Evolutionary conservation across 306 rosid genomes (phyloP).

Genomic region (Malus asiatica): DNA sequence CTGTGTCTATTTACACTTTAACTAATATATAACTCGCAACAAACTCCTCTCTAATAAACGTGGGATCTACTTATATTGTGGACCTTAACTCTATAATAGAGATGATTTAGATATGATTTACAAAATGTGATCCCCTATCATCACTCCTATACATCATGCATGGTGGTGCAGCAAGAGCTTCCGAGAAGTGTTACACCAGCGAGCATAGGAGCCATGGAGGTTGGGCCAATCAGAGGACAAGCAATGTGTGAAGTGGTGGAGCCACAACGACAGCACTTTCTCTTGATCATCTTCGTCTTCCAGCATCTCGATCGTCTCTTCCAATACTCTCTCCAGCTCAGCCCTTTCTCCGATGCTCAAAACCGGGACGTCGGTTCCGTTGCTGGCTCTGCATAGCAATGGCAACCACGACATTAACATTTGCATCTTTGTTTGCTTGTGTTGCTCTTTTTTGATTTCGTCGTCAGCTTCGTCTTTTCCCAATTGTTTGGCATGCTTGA

Average conservation of each 20-base stretch:
- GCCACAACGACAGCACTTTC: slow-evolving; percentile 66
- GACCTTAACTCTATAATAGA: no score
- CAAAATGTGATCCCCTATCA: no score
- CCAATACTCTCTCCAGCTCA: slow-evolving; percentile 54
- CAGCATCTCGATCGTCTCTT: slow-evolving; percentile 36
- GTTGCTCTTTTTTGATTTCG: slow-evolving; percentile 30
- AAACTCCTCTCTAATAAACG: no score
- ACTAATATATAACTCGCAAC: no score
- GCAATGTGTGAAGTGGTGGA: slow-evolving; percentile 60
- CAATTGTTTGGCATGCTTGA: slow-evolving; percentile 53
- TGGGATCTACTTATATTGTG: no score
- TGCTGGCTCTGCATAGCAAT: slow-evolving; percentile 61
- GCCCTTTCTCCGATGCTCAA: slow-evolving; percentile 40
- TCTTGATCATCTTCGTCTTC: slow-evolving; percentile 50
- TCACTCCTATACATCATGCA: not conserved
- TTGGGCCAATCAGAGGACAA: slow-evolving; percentile 78
- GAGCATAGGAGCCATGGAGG: slow-evolving; percentile 53
- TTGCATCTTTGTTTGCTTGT: slow-evolving; percentile 34
- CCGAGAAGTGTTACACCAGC: slow-evolving; percentile 63
- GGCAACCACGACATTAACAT: slow-evolving; percentile 74
- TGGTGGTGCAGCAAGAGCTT: slow-evolving; percentile 33
- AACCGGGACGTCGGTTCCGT: slow-evolving; percentile 51
- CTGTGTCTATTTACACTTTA: no score
- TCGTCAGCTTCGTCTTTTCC: slow-evolving; percentile 18
- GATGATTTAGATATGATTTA: no score